phyloP scores from a whole-genome alignment of 306 rosid genomes.

The Vigna angularis region DNA sequence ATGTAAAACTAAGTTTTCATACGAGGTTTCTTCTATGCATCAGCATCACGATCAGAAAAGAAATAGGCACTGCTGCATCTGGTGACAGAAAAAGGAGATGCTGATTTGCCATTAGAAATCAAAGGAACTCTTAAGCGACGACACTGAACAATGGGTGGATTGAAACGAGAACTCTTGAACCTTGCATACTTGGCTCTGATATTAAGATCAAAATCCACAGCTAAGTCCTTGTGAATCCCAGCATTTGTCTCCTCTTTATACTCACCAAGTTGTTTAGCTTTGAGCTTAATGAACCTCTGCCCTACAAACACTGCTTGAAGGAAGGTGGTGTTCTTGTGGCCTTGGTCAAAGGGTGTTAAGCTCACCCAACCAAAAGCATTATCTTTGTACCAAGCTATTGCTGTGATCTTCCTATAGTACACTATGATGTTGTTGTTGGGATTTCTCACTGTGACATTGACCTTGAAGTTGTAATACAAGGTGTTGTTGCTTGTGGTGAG shows the following conservation, averaged over 20 bases:
- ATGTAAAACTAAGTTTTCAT: background rate
- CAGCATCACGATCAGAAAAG: slow-evolving; percentile 35
- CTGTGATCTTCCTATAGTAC: slow-evolving; percentile 32
- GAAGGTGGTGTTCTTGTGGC: slow-evolving; percentile 46
- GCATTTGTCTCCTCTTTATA: slow-evolving; percentile 36
- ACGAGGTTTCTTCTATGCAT: background rate
- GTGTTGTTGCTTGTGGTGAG: slow-evolving; percentile 49
- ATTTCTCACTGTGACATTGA: slow-evolving; percentile 49
- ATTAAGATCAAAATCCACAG: slow-evolving; percentile 45
- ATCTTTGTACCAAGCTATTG: slow-evolving; percentile 47
- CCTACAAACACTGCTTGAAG: slow-evolving; percentile 46
- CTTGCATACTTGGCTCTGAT: slow-evolving; percentile 31
- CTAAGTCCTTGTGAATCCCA: slow-evolving; percentile 41
- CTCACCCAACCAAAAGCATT: background rate
- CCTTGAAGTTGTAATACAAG: slow-evolving; percentile 37
- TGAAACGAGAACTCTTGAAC: background rate
- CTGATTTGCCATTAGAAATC: slow-evolving; percentile 26
- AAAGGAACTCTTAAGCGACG: slow-evolving; percentile 44
- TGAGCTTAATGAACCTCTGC: background rate
- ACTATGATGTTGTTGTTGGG: slow-evolving; percentile 45
- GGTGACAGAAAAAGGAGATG: slow-evolving; percentile 17
- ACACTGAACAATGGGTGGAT: slow-evolving; percentile 43
- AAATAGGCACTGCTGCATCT: slow-evolving; percentile 33
- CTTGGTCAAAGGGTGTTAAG: slow-evolving; percentile 51
- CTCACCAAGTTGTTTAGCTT: slow-evolving; percentile 37